Base-by-base conservation (phyloP, 1,284 basidiomycete species). In the Melampsora americana region DNA sequence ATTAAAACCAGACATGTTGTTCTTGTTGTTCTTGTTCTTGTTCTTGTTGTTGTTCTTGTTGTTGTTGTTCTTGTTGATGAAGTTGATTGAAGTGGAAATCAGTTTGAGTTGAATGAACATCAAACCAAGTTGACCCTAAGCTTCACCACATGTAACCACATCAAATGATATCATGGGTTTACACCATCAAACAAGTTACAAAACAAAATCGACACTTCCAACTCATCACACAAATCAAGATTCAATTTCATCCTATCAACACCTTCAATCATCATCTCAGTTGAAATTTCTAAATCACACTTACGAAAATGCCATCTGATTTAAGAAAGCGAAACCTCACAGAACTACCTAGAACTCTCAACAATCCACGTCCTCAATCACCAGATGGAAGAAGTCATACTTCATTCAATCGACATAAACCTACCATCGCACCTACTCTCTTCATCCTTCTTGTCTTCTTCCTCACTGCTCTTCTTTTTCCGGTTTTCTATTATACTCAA, bases 401-500 rank as follows among this genome's bases (percentile, higher is more conserved):
- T 12, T 61, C 70, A 14, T 28, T 18, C 46, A 73, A 73, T 48
- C 61, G 70, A 6, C 70, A 73, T 23, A 35, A 50, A 59, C 62
- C 72, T 18, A 75, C 72, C 23, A 75, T 75, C 12, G 65, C 65
- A 20, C 72, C 72, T 20, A 75, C 65, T 32, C 18, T 75, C 65
- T 67, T 75, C 65, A 56, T 66, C 35, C 23, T 60, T 23, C 28
- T 75, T 2, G 56, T 73, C 48, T 32, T 73, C 70, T 32, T 44
- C 39, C 32, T 66, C 48, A 67, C 53, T n/a, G 42, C 65, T 35
- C 44, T 64, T n/a, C 65, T 75, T 16, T 60, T 75, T 7, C 72
- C 72, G 3, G n/a, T 75, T 4, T 75, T 75, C 26, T 75, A 67
- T 42, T 75, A 75, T 46, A 75, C 72, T 32, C 72, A 75, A 56